A percentile compares a stretch with the other conserved stretches of the same genome.
Conservation (phyloP, 2,329 filamentous ascomycete genomes). For the Ophiostoma tasmaniense region DNA sequence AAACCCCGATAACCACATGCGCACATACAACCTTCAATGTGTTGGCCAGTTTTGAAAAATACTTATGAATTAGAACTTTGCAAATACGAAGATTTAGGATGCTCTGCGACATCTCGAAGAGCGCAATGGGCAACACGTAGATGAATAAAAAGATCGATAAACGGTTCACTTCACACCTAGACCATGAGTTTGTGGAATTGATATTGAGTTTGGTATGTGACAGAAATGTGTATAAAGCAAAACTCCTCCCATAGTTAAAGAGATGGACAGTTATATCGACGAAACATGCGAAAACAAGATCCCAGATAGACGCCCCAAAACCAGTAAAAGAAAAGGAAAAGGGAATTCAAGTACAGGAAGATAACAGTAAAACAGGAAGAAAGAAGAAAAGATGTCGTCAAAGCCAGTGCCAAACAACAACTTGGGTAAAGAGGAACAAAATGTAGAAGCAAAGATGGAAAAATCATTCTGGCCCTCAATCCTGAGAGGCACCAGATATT, state of each 20-base stretch:
- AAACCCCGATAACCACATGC: too few species aligned
- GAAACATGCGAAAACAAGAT: not conserved
- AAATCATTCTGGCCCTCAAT: slow-evolving; percentile 5
- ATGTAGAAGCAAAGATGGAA: not conserved
- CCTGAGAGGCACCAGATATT: not conserved
- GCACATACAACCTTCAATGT: too few species aligned
- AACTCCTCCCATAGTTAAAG: slow-evolving; percentile 6
- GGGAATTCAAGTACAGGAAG: not conserved
- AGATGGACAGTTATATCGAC: not conserved
- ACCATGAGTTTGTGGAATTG: not conserved
- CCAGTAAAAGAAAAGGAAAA: slow-evolving; percentile 1
- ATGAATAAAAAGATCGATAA: too few species aligned
- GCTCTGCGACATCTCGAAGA: too few species aligned
- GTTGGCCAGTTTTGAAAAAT: too few species aligned
- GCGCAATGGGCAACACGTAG: too few species aligned
- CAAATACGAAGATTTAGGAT: too few species aligned
- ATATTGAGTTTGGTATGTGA: slow-evolving; percentile 4
- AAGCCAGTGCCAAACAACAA: not conserved
- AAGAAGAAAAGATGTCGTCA: not conserved
- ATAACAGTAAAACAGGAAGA: not conserved
- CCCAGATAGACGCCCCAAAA: slow-evolving; percentile 8
- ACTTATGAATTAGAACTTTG: too few species aligned
- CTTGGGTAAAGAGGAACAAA: not conserved
- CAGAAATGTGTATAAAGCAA: not conserved
- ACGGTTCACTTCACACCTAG: not conserved